phyloP scores from a whole-genome alignment of 176 grass and related monocot genomes.

The Carex parvula region DNA sequence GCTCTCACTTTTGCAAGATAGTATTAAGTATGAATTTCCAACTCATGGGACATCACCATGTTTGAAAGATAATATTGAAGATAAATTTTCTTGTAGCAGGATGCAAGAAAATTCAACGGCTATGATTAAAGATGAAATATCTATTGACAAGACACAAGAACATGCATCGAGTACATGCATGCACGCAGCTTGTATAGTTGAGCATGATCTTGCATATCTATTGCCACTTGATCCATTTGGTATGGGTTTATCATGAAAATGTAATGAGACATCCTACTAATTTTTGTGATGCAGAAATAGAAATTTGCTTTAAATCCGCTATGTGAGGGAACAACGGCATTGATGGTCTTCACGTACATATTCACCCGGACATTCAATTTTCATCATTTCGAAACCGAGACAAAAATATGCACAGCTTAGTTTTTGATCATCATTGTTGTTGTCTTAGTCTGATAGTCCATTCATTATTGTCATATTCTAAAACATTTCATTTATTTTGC shows the following conservation, averaged over 20 bases:
- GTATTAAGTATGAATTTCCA: neutral
- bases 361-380: no score
- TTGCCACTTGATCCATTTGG: neutral
- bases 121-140: neutral
- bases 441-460: neutral
- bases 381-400: no score
- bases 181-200: neutral
- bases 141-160: neutral
- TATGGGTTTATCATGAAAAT: neutral
- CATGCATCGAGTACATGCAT: neutral
- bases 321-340: no score
- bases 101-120: neutral
- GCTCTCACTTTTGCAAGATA: neutral
- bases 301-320: no score
- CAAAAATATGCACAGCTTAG: no score
- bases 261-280: neutral
- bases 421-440: no score
- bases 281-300: neutral
- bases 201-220: slow-evolving; percentile 6
- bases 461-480: neutral
- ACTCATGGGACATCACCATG: neutral
- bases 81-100: neutral
- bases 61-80: neutral
- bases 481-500: neutral
- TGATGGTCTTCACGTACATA: no score